These are phyloP conservation scores for Kazachstania sp. DNA, from an alignment of 1,139 yeast genomes.

Conservation along the genomic window DNA sequence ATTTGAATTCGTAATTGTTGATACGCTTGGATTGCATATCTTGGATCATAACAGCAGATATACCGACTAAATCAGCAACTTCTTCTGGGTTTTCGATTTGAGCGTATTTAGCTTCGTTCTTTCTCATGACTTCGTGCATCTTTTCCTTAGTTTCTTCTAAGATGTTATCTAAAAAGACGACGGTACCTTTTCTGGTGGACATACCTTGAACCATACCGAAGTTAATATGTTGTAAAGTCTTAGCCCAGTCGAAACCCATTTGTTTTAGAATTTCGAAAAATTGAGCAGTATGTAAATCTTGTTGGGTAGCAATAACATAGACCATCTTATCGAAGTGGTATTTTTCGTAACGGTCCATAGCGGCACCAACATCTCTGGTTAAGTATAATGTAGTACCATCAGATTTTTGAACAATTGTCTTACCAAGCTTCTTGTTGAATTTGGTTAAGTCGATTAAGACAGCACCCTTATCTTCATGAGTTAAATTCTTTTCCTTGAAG, in stretches of 20 bases:
- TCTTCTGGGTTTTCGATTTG: slow-evolving; percentile 93
- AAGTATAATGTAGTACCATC: slow-evolving; percentile 94
- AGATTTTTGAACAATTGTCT: slow-evolving; percentile 84
- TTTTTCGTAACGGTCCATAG: slow-evolving; percentile 76
- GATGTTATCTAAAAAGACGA: slow-evolving; percentile 90
- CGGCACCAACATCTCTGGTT: slow-evolving; percentile 97
- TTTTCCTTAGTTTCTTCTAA: slow-evolving; percentile 89
- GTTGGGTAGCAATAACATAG: slow-evolving; percentile 92
- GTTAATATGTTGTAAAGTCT: slow-evolving; percentile 69
- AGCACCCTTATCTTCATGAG: slow-evolving; percentile 89
- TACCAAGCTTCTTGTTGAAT: slow-evolving; percentile 88
- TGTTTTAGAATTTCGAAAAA: slow-evolving; percentile 90
- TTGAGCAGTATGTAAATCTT: slow-evolving; percentile 89
- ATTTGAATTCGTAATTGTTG: slow-evolving; percentile 91
- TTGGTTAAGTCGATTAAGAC: slow-evolving; percentile 75
- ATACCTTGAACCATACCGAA: slow-evolving; percentile 98
- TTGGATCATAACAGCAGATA: slow-evolving; percentile 97
- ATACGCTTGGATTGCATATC: slow-evolving; percentile 98
- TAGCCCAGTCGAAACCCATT: slow-evolving; percentile 88
- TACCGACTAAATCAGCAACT: slow-evolving; percentile 93
- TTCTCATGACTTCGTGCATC: slow-evolving; percentile 96
- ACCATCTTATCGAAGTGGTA: slow-evolving; percentile 92
- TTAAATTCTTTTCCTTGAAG: slow-evolving; percentile 60
- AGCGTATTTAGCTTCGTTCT: slow-evolving; percentile 82
- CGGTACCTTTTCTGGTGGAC: slow-evolving; percentile 98